Conservation (phyloP, 2,329 filamentous ascomycete genomes). For the Colletotrichum tropicale region DNA sequence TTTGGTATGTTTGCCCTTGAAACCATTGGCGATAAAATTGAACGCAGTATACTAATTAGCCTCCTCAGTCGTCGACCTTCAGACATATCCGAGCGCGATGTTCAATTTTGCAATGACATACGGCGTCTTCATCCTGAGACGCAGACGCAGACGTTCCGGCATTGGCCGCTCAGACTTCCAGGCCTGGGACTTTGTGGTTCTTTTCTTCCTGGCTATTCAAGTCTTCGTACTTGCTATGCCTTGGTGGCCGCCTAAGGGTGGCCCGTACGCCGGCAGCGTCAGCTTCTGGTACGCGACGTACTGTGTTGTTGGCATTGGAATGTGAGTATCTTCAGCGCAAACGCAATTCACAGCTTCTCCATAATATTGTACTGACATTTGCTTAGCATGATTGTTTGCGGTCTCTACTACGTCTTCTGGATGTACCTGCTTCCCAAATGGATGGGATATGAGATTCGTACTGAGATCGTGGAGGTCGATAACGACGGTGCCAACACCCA, state of each 20-base stretch:
- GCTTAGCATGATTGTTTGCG: slow-evolving; percentile 54
- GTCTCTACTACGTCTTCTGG: slow-evolving; percentile 63
- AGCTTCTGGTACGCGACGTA: slow-evolving; percentile 79
- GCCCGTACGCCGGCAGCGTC: slow-evolving; percentile 65
- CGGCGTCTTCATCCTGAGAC: slow-evolving; percentile 63
- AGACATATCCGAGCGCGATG: slow-evolving; percentile 60
- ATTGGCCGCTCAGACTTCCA: slow-evolving; percentile 56
- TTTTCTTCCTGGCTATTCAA: slow-evolving; percentile 65
- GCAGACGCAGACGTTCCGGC: slow-evolving; percentile 54
- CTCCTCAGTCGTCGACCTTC: slow-evolving; percentile 58
- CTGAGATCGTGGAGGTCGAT: slow-evolving; percentile 57
- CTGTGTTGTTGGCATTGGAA: slow-evolving; percentile 64
- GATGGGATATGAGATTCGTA: slow-evolving; percentile 58
- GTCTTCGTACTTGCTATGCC: slow-evolving; percentile 71
- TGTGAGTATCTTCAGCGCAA: slow-evolving; percentile 51
- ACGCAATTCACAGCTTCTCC: background rate
- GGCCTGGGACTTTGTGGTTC: slow-evolving; percentile 61
- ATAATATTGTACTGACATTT: background rate
- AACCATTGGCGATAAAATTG: background rate
- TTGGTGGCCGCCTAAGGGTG: slow-evolving; percentile 71
- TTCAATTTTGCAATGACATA: slow-evolving; percentile 62
- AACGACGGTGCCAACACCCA: slow-evolving; percentile 45
- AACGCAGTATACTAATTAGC: background rate
- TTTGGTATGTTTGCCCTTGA: slow-evolving; percentile 51
- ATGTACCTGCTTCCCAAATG: slow-evolving; percentile 59